These are phyloP conservation scores for Acanthamoeba healyi DNA, from an alignment of 208 protist species.

Conservation along the genomic window DNA sequence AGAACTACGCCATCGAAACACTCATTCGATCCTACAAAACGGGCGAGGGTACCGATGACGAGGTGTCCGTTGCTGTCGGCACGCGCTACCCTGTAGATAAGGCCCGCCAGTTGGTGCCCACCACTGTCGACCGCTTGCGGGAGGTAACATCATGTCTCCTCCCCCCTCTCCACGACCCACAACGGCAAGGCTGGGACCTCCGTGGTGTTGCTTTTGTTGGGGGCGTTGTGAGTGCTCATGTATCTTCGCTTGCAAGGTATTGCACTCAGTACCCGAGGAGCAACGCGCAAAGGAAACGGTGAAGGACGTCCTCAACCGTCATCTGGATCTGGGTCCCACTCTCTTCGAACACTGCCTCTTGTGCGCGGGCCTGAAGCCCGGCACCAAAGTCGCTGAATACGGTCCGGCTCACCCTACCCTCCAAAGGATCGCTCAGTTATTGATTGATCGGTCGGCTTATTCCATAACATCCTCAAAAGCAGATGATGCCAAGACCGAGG, in stretches of 20 bases:
- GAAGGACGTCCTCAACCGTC: constrained; percentile 83
- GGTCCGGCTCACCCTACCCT: background rate
- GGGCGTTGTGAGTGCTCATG: no score
- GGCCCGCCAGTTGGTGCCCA: constrained; percentile 38
- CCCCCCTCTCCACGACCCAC: no score
- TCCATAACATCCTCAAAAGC: background rate
- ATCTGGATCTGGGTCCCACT: constrained; percentile 88
- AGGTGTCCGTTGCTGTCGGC: constrained; percentile 13
- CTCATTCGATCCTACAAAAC: constrained; percentile 89
- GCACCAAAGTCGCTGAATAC: constrained; percentile 80
- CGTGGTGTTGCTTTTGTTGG: no score
- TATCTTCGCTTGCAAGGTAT: background rate
- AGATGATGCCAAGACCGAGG: constrained; percentile 61
- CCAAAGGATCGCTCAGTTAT: no score
- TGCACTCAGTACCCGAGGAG: constrained; percentile 3
- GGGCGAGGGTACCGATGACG: constrained; percentile 30
- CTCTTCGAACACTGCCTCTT: constrained; percentile 91
- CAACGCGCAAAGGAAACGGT: constrained; percentile 7
- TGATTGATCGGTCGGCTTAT: no score
- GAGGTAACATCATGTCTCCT: no score
- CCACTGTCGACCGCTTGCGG: background rate
- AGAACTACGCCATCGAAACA: constrained; percentile 94
- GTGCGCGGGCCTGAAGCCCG: constrained; percentile 79
- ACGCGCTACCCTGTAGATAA: constrained; percentile 22
- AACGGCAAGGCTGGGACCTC: no score